Evolutionary conservation across 2,329 filamentous ascomycete species (phyloP).

Genomic region (Fusarium nygamai): DNA sequence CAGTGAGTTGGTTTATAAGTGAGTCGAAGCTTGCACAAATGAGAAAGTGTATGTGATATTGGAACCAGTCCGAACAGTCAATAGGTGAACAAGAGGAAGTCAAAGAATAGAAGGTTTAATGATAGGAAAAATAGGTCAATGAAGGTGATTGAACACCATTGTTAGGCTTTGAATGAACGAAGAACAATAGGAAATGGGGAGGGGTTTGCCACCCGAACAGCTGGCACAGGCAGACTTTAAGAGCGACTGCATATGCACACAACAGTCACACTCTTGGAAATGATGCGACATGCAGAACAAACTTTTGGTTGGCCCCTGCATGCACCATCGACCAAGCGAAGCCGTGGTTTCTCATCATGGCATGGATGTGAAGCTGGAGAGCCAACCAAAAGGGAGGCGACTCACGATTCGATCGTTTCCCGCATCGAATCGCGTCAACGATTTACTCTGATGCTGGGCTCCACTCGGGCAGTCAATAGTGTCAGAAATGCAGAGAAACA

Average conservation of each 20-base stretch:
- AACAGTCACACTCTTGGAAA: slow-evolving; percentile 17
- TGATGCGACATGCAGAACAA: slow-evolving; percentile 17
- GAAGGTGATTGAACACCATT: slow-evolving; percentile 43
- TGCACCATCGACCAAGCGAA: slow-evolving; percentile 14
- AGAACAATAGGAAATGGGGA: slow-evolving; percentile 32
- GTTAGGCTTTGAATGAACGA: slow-evolving; percentile 38
- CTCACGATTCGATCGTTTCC: slow-evolving; percentile 22
- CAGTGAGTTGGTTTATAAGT: neutral
- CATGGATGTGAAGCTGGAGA: slow-evolving; percentile 8
- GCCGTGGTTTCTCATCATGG: slow-evolving; percentile 20
- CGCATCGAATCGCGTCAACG: slow-evolving; percentile 25
- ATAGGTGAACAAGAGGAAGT: slow-evolving; percentile 18
- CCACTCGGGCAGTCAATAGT: slow-evolving; percentile 13
- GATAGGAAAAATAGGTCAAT: slow-evolving; percentile 36
- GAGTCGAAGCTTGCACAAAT: slow-evolving; percentile 13
- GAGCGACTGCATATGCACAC: slow-evolving; percentile 21
- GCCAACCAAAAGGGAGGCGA: slow-evolving; percentile 17
- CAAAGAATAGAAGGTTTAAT: slow-evolving; percentile 30
- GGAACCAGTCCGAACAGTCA: slow-evolving; percentile 36
- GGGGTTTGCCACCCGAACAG: slow-evolving; percentile 30
- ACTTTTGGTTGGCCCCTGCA: slow-evolving; percentile 12
- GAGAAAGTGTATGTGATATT: slow-evolving; percentile 21
- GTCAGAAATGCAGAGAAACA: slow-evolving; percentile 10
- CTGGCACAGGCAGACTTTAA: slow-evolving; percentile 40
- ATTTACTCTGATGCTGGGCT: slow-evolving; percentile 14